A percentile compares a stretch with the other conserved stretches of the same genome.
phyloP scores from a whole-genome alignment of 441 rosid species.

The Corymbia citriodora region DNA sequence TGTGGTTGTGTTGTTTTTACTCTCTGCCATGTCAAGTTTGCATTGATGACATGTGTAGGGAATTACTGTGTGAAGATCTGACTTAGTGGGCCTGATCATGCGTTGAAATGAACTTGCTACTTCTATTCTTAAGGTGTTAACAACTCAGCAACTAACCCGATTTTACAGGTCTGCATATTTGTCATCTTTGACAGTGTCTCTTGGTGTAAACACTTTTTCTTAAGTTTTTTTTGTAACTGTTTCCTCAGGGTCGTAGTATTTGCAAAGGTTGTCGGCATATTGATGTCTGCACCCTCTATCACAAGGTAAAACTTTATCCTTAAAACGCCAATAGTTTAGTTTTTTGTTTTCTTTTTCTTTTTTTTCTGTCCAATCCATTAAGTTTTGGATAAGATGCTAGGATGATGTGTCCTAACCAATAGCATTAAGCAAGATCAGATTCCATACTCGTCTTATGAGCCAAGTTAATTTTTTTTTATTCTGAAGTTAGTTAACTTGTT shows the following conservation, averaged over 20 bases:
- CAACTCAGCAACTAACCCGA: conserved; percentile 68
- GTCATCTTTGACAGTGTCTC: conserved; percentile 5
- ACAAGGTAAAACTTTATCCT: conserved; percentile 55
- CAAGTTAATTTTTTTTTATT: background rate
- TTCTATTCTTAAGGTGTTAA: conserved; percentile 75
- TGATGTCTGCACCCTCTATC: conserved; percentile 84
- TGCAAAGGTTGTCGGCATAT: conserved; percentile 95
- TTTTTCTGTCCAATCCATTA: background rate
- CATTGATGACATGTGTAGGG: conserved; percentile 47
- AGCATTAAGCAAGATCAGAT: background rate
- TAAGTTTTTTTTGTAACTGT: conserved; percentile 1
- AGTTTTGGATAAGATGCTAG: background rate
- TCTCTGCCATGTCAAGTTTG: conserved; percentile 17
- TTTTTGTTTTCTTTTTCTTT: background rate
- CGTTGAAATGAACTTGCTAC: conserved; percentile 96
- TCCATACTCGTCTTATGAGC: background rate
- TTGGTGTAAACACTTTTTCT: background rate
- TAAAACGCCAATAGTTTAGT: background rate
- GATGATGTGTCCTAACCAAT: background rate
- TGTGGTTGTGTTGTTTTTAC: conserved; percentile 4
- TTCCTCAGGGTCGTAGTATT: conserved; percentile 65
- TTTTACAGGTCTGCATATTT: conserved; percentile 62
- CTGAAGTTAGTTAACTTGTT: background rate
- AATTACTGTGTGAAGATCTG: conserved; percentile 71
- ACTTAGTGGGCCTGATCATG: conserved; percentile 89